These are phyloP conservation scores for Dalechampia spathulata DNA, from an alignment of 441 rosid species.

Conservation along the genomic window DNA sequence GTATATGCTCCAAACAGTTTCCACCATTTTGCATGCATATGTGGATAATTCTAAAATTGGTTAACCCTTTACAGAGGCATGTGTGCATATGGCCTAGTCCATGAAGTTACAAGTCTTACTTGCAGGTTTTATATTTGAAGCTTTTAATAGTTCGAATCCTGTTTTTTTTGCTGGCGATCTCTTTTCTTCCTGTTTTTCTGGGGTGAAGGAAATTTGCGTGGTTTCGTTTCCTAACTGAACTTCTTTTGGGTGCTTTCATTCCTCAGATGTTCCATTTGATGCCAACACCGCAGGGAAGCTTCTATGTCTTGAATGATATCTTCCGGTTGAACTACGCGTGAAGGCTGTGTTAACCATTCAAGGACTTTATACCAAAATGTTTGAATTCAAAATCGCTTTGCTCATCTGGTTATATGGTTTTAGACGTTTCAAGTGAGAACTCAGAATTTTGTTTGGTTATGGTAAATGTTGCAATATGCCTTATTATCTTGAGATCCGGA, in stretches of 20 bases:
- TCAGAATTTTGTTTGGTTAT: constrained; percentile 24
- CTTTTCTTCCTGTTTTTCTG: too few relatives aligned
- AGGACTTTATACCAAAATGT: neutral
- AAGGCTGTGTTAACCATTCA: constrained; percentile 12
- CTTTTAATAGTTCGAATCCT: too few relatives aligned
- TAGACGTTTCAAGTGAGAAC: constrained; percentile 23
- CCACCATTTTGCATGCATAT: too few relatives aligned
- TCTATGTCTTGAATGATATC: constrained; percentile 85
- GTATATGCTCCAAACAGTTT: too few relatives aligned
- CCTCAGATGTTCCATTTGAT: constrained; percentile 96
- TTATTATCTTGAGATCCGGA: constrained; percentile 24
- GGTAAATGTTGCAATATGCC: constrained; percentile 21
- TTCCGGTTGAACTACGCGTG: constrained; percentile 98
- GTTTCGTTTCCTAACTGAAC: too few relatives aligned
- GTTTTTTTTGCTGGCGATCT: too few relatives aligned
- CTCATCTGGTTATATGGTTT: constrained; percentile 23
- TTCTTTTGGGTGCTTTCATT: constrained; percentile 16
- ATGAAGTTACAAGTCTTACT: too few relatives aligned
- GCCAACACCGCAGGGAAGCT: constrained; percentile 89
- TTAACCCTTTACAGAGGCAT: too few relatives aligned
- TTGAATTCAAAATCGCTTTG: constrained; percentile 16
- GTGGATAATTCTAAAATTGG: too few relatives aligned
- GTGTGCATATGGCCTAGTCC: too few relatives aligned
- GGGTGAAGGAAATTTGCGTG: too few relatives aligned
- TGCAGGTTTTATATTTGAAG: too few relatives aligned